Base-by-base conservation (phyloP, 441 rosid genomes). In the Populus hybrid region DNA sequence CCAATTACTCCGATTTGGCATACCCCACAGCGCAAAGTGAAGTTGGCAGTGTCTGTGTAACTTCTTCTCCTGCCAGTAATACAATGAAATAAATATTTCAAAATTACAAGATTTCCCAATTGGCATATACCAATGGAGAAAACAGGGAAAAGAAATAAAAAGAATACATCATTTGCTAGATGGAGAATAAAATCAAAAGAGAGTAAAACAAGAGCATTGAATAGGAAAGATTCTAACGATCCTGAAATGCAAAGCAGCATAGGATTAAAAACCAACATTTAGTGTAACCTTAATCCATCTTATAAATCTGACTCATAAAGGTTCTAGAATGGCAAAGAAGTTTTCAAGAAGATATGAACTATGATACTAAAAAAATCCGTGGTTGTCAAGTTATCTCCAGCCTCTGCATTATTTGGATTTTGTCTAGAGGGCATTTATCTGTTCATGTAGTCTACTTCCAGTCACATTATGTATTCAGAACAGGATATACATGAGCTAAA, bases 1-100 rank as follows among this genome's bases (percentile, higher is more conserved):
- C 98, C 99, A 9, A 95, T 28, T 1, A 95, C 90, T 20, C 98
- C 98, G 7, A 90, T 94, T 81, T 93, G 99, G 87, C 98, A 93
- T 26, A 88, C 93, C 24, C 97, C 98, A 7, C 98, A 95, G 29
- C 95, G 94, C 82, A 95, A 78, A 53, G 97, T 92, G 84, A 93
- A 95, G 84, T 88, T 92, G 65, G 95, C 82, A 8, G 94, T 91
- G 77, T 93, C 94, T 0, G 97, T 95, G 70, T 84, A 94, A 20
- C 90, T 91, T 87, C 91, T 88, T 87, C 91, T 91, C 88, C 99
- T 92, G 59, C 81, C 80, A 35, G 36, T 71, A 24, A 67, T 12
- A 6, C 20, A 12, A 18, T 38, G 11, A 68, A 20, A 45, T 42
- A 14, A 66, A 14, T 8, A 42, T n/a, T 42, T 64, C 59, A 68